phyloP scores from a whole-genome alignment of 169 alveolate genomes.

The Plasmodium gonderi region DNA sequence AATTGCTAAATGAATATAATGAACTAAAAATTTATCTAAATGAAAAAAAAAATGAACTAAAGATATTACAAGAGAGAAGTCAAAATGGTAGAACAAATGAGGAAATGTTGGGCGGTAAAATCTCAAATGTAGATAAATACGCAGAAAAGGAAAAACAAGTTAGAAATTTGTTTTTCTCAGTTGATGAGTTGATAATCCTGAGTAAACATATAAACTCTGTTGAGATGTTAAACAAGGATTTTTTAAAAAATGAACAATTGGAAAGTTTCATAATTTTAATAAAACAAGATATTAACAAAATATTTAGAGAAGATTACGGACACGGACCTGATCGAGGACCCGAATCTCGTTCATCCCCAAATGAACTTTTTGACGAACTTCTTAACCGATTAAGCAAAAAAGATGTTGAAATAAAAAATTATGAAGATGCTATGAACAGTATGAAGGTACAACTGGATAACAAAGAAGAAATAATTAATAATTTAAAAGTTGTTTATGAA shows the following conservation, averaged over 20 bases:
- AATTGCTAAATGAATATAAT: constrained; percentile 19
- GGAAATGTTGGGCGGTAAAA: background rate
- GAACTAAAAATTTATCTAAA: constrained; percentile 25
- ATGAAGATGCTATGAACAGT: constrained; percentile 17
- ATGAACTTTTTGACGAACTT: background rate
- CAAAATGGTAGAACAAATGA: background rate
- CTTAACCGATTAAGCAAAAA: constrained; percentile 9
- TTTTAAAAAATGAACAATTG: constrained; percentile 19
- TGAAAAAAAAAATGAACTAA: constrained; percentile 27
- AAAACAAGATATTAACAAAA: constrained; percentile 6
- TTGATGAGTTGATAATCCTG: background rate
- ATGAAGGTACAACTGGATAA: constrained; percentile 5
- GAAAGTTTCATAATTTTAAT: constrained; percentile 12
- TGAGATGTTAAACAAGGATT: constrained; percentile 31
- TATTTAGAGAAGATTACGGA: background rate
- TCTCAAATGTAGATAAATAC: background rate
- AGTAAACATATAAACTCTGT: constrained; percentile 21
- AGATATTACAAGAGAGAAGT: background rate
- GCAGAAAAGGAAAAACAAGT: background rate
- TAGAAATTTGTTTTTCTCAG: background rate
- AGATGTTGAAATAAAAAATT: constrained; percentile 39
- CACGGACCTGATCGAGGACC: background rate
- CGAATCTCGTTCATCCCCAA: background rate
- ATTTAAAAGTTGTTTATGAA: constrained; percentile 25
- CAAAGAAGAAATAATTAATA: constrained; percentile 48